Conservation (phyloP, 2,329 filamentous ascomycete species). For the Coniochaeta pulveracea region DNA sequence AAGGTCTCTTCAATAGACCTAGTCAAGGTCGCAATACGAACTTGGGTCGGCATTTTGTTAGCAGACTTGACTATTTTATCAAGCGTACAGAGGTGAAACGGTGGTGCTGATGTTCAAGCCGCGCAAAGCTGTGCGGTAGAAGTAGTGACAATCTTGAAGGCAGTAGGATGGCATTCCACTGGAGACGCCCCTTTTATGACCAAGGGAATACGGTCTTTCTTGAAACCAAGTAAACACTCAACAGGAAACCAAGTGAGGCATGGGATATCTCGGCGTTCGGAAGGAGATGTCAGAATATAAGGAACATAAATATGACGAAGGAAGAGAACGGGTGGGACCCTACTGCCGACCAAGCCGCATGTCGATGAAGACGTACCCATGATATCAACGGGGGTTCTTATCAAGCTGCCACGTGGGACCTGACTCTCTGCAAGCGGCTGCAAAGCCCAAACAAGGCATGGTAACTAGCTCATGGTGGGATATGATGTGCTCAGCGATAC, state of each 20-base stretch:
- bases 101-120: conserved; percentile 71
- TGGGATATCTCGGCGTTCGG: conserved; percentile 1
- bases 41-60: conserved; percentile 52
- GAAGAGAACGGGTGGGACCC: no score
- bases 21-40: conserved; percentile 56
- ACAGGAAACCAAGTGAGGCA: neutral
- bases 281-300: conserved; percentile 1
- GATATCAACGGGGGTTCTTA: no score
- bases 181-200: conserved; percentile 11
- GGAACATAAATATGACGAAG: no score
- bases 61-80: conserved; percentile 26
- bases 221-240: no score
- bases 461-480: conserved; percentile 4
- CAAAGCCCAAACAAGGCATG: neutral
- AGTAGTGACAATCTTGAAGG: conserved; percentile 83
- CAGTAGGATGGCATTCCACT: conserved; percentile 71
- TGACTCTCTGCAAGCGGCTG: neutral
- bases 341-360: no score
- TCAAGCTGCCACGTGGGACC: neutral
- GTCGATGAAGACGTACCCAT: no score
- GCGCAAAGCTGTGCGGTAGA: conserved; percentile 82
- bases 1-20: conserved; percentile 64
- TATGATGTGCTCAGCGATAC: conserved; percentile 4
- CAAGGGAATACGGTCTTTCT: neutral
- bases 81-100: conserved; percentile 67